A percentile compares a stretch with the other conserved stretches of the same genome.
Conservation (phyloP, 257 asterid species). For the Coffea canephora region DNA sequence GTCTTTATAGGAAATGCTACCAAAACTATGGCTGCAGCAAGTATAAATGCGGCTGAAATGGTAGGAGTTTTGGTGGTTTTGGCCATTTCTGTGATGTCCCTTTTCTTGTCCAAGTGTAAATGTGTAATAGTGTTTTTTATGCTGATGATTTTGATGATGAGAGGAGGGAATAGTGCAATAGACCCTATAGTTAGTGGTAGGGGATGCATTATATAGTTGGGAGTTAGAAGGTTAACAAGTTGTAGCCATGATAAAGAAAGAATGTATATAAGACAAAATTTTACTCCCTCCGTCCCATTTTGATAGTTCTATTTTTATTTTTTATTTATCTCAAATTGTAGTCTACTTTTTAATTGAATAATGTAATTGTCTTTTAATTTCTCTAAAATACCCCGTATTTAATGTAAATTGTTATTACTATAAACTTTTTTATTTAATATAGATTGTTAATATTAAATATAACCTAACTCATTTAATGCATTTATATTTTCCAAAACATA, state of each 20-base stretch:
- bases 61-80: background rate
- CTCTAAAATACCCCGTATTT: too few relatives aligned
- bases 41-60: background rate
- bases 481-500: too few relatives aligned
- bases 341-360: too few relatives aligned
- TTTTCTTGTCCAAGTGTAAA: background rate
- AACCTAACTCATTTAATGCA: too few relatives aligned
- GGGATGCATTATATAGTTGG: background rate
- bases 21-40: background rate
- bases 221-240: background rate
- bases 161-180: background rate
- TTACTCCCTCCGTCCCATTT: too few relatives aligned
- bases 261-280: background rate
- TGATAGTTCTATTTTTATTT: too few relatives aligned
- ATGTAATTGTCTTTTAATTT: too few relatives aligned
- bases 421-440: too few relatives aligned
- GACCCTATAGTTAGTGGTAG: background rate
- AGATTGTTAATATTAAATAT: too few relatives aligned
- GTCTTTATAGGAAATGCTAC: background rate
- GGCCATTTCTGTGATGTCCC: slow-evolving; percentile 8
- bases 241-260: background rate
- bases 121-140: background rate
- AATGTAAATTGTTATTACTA: too few relatives aligned
- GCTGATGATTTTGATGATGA: background rate
- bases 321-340: too few relatives aligned